These are phyloP conservation scores for Colletotrichum scovillei DNA, from an alignment of 2,329 filamentous ascomycete genomes.

Conservation along the genomic window DNA sequence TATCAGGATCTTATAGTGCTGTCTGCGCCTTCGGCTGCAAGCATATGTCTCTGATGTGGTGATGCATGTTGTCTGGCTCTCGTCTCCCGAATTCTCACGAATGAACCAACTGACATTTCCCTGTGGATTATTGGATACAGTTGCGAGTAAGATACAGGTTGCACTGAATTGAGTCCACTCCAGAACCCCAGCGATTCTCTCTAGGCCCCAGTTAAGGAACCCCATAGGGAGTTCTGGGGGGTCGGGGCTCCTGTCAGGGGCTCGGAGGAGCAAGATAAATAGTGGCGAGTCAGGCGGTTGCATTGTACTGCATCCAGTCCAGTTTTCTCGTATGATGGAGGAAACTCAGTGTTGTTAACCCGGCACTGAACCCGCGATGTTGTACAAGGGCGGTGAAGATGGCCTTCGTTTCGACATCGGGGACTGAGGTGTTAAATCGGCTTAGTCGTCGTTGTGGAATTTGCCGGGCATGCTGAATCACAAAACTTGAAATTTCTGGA, in stretches of 20 bases:
- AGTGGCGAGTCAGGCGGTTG: constrained; percentile 16
- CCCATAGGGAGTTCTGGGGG: background rate
- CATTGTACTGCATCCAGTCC: background rate
- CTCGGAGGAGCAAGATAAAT: background rate
- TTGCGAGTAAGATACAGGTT: background rate
- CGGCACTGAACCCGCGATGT: background rate
- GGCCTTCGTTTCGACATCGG: background rate
- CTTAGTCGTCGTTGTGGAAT: rapidly evolving
- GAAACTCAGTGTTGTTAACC: background rate
- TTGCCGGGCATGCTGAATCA: background rate
- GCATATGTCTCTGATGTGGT: background rate
- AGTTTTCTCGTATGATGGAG: constrained; percentile 20
- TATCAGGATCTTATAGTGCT: background rate
- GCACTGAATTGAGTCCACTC: background rate
- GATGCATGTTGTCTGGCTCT: background rate
- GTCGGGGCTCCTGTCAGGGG: background rate
- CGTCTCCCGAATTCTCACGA: background rate
- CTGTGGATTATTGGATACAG: background rate
- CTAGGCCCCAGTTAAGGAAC: background rate
- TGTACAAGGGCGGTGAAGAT: background rate
- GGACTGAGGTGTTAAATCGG: background rate
- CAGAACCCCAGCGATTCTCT: constrained; percentile 2
- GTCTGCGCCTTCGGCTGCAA: background rate
- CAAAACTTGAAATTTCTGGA: background rate
- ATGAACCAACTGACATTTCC: background rate